Evolutionary conservation across 768 basidiomycete genomes (phyloP).

Genomic region (Tylopilus felleus): DNA sequence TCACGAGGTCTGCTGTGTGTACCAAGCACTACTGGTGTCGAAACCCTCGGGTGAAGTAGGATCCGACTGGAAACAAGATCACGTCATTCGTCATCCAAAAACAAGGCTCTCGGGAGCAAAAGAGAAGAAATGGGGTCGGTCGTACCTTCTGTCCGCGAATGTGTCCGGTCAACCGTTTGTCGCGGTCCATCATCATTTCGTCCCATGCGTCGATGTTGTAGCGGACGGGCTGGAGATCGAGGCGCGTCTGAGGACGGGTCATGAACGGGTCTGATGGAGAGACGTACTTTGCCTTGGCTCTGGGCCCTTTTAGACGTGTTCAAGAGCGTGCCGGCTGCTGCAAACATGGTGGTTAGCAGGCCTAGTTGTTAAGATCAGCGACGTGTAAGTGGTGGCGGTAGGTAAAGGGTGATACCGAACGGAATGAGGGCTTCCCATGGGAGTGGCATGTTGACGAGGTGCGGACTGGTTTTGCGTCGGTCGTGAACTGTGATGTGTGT

Average conservation of each 20-base stretch:
- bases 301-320: constrained; percentile 74
- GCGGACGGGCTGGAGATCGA: constrained; percentile 62
- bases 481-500: constrained; percentile 10
- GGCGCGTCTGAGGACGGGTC: background rate
- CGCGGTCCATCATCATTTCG: constrained; percentile 93
- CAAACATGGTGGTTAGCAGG: constrained; percentile 85
- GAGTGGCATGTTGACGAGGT: constrained; percentile 71
- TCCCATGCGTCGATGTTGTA: constrained; percentile 91
- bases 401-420: constrained; percentile 54
- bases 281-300: constrained; percentile 84
- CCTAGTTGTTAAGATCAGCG: constrained; percentile 41
- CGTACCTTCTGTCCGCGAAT: constrained; percentile 81
- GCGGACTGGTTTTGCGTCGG: background rate
- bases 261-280: background rate
- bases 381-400: background rate
- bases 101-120: background rate
- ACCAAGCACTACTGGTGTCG: constrained; percentile 72
- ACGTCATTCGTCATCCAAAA: background rate
- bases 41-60: constrained; percentile 67
- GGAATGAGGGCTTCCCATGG: constrained; percentile 98
- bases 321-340: constrained; percentile 83
- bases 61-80: constrained; percentile 47
- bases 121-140: background rate
- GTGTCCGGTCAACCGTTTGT: constrained; percentile 84
- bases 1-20: constrained; percentile 52